phyloP scores from a whole-genome alignment of 2,329 filamentous ascomycete species.

The Penicillium sp. region DNA sequence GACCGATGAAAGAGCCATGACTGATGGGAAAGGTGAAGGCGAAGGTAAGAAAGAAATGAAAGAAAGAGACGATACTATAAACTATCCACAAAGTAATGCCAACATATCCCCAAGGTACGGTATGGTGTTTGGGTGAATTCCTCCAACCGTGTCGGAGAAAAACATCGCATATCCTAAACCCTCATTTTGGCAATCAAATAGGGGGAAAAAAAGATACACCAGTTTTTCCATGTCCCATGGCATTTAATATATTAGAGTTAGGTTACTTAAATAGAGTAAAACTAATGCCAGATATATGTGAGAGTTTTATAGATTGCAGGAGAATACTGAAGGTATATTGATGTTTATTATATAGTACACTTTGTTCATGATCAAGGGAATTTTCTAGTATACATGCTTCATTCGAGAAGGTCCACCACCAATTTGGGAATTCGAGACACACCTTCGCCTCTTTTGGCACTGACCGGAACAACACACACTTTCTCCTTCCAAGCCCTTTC shows the following conservation, averaged over 20 bases:
- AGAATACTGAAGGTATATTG: not conserved
- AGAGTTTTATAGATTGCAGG: not conserved
- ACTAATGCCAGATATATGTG: not conserved
- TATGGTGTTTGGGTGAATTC: not conserved
- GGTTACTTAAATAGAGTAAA: not conserved
- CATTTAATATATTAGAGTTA: not conserved
- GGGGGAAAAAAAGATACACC: no score
- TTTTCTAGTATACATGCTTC: constrained; percentile 19
- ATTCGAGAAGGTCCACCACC: constrained; percentile 45
- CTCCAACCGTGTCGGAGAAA: not conserved
- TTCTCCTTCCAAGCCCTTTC: constrained; percentile 61
- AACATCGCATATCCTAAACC: not conserved
- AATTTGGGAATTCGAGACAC: constrained; percentile 57
- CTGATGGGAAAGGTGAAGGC: not conserved
- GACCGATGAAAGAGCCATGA: constrained; percentile 27
- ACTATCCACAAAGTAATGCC: not conserved
- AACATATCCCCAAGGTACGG: not conserved
- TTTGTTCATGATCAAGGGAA: constrained; percentile 1
- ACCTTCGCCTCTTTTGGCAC: constrained; percentile 83
- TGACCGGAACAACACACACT: constrained; percentile 73
- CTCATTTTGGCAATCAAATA: not conserved
- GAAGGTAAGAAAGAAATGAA: not conserved
- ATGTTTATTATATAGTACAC: constrained; percentile 13
- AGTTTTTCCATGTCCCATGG: not conserved
- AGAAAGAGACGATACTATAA: not conserved